These are phyloP conservation scores for Pyracantha coccinea DNA, from an alignment of 331 rosid genomes.

Conservation along the genomic window DNA sequence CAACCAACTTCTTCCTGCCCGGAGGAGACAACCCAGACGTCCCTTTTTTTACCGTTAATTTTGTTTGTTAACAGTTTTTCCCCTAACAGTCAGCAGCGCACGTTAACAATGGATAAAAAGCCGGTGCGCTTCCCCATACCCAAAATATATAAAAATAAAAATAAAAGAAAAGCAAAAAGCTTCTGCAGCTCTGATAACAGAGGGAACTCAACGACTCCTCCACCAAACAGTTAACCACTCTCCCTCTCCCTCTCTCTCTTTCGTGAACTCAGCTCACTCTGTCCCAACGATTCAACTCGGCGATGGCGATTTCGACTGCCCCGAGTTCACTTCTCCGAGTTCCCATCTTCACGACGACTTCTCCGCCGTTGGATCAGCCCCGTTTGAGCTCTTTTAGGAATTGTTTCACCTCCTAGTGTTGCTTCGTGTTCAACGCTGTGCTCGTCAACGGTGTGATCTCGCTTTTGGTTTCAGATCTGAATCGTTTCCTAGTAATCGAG, in stretches of 20 bases:
- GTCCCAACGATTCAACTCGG: conserved; percentile 22
- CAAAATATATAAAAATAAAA: too few relatives aligned
- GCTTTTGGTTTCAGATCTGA: conserved; percentile 56
- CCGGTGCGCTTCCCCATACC: too few relatives aligned
- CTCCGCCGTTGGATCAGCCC: conserved; percentile 23
- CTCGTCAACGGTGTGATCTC: conserved; percentile 20
- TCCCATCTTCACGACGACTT: not conserved
- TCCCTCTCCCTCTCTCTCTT: not conserved
- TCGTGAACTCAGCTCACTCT: not conserved
- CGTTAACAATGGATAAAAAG: too few relatives aligned
- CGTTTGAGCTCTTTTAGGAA: conserved; percentile 10
- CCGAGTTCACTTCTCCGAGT: conserved; percentile 2
- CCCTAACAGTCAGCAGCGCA: too few relatives aligned
- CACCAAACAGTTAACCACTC: too few relatives aligned
- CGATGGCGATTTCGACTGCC: conserved; percentile 29
- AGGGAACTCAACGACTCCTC: too few relatives aligned
- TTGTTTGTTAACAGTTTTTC: too few relatives aligned
- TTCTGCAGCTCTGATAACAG: too few relatives aligned
- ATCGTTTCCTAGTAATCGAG: conserved; percentile 21
- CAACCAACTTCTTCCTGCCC: too few relatives aligned
- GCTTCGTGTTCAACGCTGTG: conserved; percentile 13
- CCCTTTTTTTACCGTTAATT: too few relatives aligned
- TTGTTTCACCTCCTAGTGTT: conserved; percentile 21
- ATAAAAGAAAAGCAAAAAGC: too few relatives aligned
- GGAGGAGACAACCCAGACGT: too few relatives aligned